Base-by-base conservation (phyloP, 176 grass and related monocot genomes). In the Stipa capillata region DNA sequence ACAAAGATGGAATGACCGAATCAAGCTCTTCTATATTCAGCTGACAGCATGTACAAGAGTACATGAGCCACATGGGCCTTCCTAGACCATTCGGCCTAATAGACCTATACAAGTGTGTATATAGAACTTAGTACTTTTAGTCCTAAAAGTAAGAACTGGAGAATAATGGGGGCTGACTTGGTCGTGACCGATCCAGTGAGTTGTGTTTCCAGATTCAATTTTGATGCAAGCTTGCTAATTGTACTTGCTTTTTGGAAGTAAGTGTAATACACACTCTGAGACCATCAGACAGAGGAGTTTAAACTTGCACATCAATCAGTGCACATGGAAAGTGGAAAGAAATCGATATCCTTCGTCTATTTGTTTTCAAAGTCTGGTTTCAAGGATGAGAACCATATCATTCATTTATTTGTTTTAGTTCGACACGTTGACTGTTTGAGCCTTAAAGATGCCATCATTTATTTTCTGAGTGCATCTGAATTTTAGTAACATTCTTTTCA, bases 401-500 rank as follows among this genome's bases (percentile, higher is more conserved):
- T 55, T 56, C 50, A 33, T 37, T 78, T 43, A 44, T 80, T 62
- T 51, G 49, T 84, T 72, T 42, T 42, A 25, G 29, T 81, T 73
- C 60, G 61, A 58, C 69, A 39, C 7, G 76, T 72, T 65, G 43
- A 59, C 59, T 45, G 47, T 27, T 78, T 54, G 32, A 81, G 48
- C 35, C 47, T 72, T 60, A 61, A 32, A 31, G 10, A 60, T 28
- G 45, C 6, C 16, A n/a, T 72, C 34, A 16, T 47, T 21, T 76
- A 10, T 56, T 25, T 52, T 65, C 58, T 28, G 21, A 82, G 6
- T 77, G 6, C 27, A 70, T 72, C 11, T 61, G 39, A 58, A 21
- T 25, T 85, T 23, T 63, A 36, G 29, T 68, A 61, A 39, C 78
- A 36, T 25, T 82, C 32, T 40, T 87, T 88, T 89, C 20, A 35